A percentile compares a stretch with the other conserved stretches of the same genome.
Evolutionary conservation across 345 rosid genomes (phyloP).

Genomic region (Eucalyptus regnans): DNA sequence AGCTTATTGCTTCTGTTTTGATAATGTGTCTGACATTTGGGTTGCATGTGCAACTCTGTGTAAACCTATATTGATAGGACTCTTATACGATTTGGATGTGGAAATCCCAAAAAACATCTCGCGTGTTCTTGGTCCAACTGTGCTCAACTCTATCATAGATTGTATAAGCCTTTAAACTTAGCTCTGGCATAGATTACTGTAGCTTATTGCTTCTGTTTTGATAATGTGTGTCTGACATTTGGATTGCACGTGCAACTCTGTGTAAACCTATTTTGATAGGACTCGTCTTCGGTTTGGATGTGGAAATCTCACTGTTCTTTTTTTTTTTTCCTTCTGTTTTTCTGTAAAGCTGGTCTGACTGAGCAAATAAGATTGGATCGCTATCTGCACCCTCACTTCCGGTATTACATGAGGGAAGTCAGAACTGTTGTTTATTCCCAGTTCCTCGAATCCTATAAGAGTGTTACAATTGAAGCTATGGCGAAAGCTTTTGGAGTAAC

Average conservation of each 20-base stretch:
- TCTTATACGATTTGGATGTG: background rate
- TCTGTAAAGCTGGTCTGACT: conserved; percentile 34
- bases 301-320: background rate
- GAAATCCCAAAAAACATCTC: background rate
- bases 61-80: background rate
- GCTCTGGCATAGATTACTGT: background rate
- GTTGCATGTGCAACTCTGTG: background rate
- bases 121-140: background rate
- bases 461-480: conserved; percentile 97
- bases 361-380: conserved; percentile 89
- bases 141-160: background rate
- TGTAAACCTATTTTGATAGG: background rate
- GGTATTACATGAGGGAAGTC: conserved; percentile 97
- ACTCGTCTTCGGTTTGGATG: background rate
- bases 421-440: conserved; percentile 92
- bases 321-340: background rate
- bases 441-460: conserved; percentile 91
- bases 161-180: background rate
- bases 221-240: background rate
- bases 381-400: conserved; percentile 85
- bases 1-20: background rate
- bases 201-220: background rate
- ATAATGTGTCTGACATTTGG: background rate
- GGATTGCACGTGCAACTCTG: background rate
- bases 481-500: conserved; percentile 97